Conservation (phyloP, 345 rosid species). For the Limnanthes douglasii region DNA sequence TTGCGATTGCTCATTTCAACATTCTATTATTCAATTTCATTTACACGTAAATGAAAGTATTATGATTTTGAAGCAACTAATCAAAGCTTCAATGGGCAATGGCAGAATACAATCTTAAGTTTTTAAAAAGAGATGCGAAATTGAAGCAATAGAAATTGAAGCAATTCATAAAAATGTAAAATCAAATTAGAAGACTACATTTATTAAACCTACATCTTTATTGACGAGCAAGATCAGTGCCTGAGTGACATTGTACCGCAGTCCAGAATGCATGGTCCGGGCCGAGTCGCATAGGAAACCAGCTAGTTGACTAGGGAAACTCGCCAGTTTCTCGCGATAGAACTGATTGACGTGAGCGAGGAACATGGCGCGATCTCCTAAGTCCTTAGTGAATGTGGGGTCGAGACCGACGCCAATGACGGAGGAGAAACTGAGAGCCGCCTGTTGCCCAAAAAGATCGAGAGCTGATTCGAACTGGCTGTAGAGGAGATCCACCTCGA, state of each 20-base stretch:
- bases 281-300: slow-evolving; percentile 59
- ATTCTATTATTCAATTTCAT: too few relatives aligned
- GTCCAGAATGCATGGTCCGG: slow-evolving; percentile 55
- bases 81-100: too few relatives aligned
- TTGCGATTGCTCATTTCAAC: too few relatives aligned
- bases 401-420: slow-evolving; percentile 48
- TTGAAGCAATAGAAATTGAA: too few relatives aligned
- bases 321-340: slow-evolving; percentile 45
- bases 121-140: too few relatives aligned
- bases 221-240: slow-evolving; percentile 66
- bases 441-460: slow-evolving; percentile 72
- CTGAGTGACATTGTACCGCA: slow-evolving; percentile 54
- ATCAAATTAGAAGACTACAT: too few relatives aligned
- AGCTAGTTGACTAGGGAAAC: slow-evolving; percentile 55
- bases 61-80: too few relatives aligned
- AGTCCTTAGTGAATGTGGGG: slow-evolving; percentile 58
- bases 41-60: too few relatives aligned
- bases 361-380: slow-evolving; percentile 64
- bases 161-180: too few relatives aligned
- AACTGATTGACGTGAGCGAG: slow-evolving; percentile 73
- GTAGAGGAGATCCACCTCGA: slow-evolving; percentile 53
- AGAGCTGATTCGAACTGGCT: slow-evolving; percentile 69
- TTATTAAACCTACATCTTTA: slow-evolving; percentile 26
- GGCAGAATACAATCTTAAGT: too few relatives aligned
- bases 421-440: slow-evolving; percentile 58